phyloP scores from a whole-genome alignment of 139 green algal genomes.

The Chlamydomonas incerta region DNA sequence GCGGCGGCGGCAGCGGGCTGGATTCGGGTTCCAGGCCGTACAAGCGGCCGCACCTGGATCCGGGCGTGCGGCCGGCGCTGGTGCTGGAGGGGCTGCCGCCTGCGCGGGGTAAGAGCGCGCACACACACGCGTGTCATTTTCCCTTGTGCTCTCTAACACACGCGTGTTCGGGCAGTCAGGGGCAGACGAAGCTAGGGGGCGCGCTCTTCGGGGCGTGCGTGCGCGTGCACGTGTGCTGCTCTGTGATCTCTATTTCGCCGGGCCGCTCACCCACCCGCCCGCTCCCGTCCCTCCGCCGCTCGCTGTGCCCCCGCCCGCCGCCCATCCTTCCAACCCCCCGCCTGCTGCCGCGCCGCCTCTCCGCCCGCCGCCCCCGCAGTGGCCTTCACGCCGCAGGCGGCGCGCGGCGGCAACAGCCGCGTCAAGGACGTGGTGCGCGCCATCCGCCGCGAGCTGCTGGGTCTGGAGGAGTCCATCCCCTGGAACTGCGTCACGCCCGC shows the following conservation, averaged over 20 bases:
- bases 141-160: too few species aligned
- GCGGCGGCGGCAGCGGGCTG: background rate
- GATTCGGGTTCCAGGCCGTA: background rate
- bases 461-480: conserved; percentile 28
- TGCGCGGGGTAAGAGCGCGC: conserved; percentile 27
- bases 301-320: background rate
- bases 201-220: too few species aligned
- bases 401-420: background rate
- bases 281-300: background rate
- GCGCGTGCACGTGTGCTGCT: too few species aligned
- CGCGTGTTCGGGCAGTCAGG: too few species aligned
- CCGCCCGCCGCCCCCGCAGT: background rate
- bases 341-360: background rate
- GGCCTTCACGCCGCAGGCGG: background rate
- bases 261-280: too few species aligned
- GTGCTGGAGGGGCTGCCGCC: conserved; percentile 30
- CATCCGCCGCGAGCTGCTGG: conserved; percentile 25
- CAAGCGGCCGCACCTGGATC: conserved; percentile 21
- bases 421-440: conserved; percentile 7
- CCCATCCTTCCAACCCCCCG: background rate
- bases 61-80: conserved; percentile 2
- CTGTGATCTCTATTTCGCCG: too few species aligned
- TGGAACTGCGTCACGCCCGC: conserved; percentile 13
- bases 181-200: too few species aligned
- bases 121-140: too few species aligned